A percentile compares a stretch with the other conserved stretches of the same genome.
phyloP scores from a whole-genome alignment of 2,329 filamentous ascomycete genomes.

The Colletotrichum chrysophilum region DNA sequence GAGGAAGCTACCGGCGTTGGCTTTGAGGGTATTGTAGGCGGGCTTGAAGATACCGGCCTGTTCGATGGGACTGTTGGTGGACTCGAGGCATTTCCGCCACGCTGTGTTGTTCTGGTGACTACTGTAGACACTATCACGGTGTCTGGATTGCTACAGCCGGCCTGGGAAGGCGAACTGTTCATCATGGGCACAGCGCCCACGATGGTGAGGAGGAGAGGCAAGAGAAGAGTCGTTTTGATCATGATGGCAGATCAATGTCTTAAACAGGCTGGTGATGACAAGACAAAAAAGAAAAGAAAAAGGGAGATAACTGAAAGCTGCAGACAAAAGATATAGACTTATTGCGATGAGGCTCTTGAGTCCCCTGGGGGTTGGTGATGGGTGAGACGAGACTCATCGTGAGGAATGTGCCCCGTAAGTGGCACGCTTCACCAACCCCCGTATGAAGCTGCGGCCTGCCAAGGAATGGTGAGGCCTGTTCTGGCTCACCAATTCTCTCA shows the following conservation, averaged over 20 bases:
- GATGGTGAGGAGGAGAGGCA: conserved; percentile 4
- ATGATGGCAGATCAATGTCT: background rate
- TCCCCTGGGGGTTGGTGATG: background rate
- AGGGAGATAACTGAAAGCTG: background rate
- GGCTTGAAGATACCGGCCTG: background rate
- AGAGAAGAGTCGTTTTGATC: background rate
- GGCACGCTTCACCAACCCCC: conserved; percentile 4
- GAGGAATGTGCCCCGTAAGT: background rate
- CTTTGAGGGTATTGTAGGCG: background rate
- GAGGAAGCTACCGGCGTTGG: background rate
- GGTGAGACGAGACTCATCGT: background rate
- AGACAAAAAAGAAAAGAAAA: background rate
- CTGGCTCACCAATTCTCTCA: background rate
- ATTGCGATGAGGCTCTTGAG: background rate
- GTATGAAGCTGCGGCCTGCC: background rate
- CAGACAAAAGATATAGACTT: background rate
- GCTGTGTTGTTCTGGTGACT: background rate
- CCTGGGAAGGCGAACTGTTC: background rate
- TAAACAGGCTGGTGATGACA: background rate
- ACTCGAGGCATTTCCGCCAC: background rate
- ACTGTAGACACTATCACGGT: background rate
- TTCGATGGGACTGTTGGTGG: background rate
- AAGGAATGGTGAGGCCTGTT: background rate
- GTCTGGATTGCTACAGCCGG: background rate
- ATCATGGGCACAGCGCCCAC: conserved; percentile 3